Percentiles rank a stretch among this genome's conserved stretches.
Evolutionary conservation across 768 basidiomycete species (phyloP).

Genomic region (Pisolithus marmoratus): DNA sequence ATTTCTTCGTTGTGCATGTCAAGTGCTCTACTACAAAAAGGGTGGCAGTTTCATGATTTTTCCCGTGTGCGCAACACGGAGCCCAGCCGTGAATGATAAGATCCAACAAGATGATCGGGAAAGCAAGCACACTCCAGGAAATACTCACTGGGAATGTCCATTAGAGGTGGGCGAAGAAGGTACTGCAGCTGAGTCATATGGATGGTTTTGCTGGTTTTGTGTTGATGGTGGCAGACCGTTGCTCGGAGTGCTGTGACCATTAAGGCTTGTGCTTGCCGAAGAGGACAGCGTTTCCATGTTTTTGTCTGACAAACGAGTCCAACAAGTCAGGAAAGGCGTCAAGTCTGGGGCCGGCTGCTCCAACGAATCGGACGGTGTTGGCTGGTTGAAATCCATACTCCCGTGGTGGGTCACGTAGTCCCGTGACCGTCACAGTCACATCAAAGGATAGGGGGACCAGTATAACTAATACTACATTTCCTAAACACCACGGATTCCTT

Average conservation of each 20-base stretch:
- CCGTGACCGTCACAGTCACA: slow-evolving; percentile 21
- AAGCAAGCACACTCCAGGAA: slow-evolving; percentile 1
- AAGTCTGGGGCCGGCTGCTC: neutral
- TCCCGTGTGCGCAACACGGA: slow-evolving; percentile 4
- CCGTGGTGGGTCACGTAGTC: slow-evolving; percentile 14
- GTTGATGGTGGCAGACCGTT: slow-evolving; percentile 41
- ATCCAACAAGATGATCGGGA: slow-evolving; percentile 2
- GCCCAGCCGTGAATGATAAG: slow-evolving; percentile 1
- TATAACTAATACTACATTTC: neutral
- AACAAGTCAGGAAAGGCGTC: neutral
- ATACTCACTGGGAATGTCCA: slow-evolving; percentile 56
- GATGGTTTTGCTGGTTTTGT: slow-evolving; percentile 33
- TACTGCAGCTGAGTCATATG: slow-evolving; percentile 23
- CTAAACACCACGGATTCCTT: neutral
- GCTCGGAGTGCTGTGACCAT: slow-evolving; percentile 45
- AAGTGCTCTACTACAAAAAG: slow-evolving; percentile 36
- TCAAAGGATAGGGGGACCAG: neutral
- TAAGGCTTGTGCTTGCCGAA: slow-evolving; percentile 36
- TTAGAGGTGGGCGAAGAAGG: slow-evolving; percentile 42
- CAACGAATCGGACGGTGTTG: neutral
- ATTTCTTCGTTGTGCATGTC: slow-evolving; percentile 72
- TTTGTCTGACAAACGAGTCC: slow-evolving; percentile 1
- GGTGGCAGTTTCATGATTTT: slow-evolving; percentile 3
- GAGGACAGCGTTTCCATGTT: slow-evolving; percentile 24
- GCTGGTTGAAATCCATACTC: neutral